Base-by-base conservation (phyloP, 495 filamentous ascomycete species). In the Penicillium paradoxum region DNA sequence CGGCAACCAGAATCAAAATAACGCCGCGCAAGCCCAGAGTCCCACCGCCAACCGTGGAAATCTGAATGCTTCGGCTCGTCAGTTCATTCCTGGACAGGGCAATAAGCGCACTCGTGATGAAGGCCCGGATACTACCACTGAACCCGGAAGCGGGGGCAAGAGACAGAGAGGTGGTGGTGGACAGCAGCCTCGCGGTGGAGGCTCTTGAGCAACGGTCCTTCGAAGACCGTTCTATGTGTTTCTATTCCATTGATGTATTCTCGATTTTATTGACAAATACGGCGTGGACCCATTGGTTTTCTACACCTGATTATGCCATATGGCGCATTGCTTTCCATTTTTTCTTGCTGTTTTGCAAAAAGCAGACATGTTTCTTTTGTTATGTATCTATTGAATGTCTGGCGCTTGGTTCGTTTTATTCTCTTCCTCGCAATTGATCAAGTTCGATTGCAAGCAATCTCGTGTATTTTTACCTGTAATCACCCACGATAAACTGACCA, bases 31-130 rank as follows among this genome's bases (percentile, higher is more conserved):
- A 10, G 46, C 58, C 24, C 69, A 68, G 41, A 51, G 25, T n/a
- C 71, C 68, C 18, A 57, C 65, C 24, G 64, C 59, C 10, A 63
- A 51, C 37, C 65, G 76, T 50, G 75, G 75, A 1, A 68, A 49
- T 0, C 45, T 83, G 42, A 84, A 77, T 63, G 72, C 71, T 51
- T 59, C 79, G 58, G 83, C 78, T 7, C 78, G 77, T 43, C 78
- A 83, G 51, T 87, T 86, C 59, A 79, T 82, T 33, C 82, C 83
- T 4, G 66, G 71, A 15, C 34, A 37, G 40, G 83, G 84, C n/a
- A 79, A 80, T 47, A 89, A 89, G 67, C 72, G 84, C 27, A 71
- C 79, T 17, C 72, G 85, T 18, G 83, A 86, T 18, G 85, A 88
- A 30, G 81, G 79, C 8, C 68, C 77, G 18, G 78, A 77, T 21